Percentiles rank a stretch among this genome's conserved stretches.
phyloP scores from a whole-genome alignment of 345 rosid species.

The Syzygium grande region DNA sequence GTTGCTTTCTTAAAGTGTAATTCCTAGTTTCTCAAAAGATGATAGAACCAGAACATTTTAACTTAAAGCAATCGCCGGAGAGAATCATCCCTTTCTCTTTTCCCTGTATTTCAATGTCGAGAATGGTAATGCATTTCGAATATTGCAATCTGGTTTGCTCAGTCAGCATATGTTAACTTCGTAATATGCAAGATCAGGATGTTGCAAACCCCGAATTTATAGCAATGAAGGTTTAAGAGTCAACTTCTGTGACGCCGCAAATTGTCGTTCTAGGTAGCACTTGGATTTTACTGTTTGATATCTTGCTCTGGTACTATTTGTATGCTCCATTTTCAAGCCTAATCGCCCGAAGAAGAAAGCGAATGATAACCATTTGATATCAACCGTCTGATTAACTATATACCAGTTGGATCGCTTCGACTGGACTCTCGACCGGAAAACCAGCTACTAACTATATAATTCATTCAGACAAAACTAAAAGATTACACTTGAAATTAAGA shows the following conservation, averaged over 20 bases:
- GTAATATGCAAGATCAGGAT: neutral
- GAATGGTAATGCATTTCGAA: neutral
- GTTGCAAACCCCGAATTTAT: neutral
- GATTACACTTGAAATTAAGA: neutral
- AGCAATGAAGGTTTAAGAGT: neutral
- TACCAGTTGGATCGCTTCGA: neutral
- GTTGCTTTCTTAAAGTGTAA: neutral
- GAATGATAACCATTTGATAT: neutral
- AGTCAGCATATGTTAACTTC: neutral
- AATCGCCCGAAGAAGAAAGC: neutral
- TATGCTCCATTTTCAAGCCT: neutral
- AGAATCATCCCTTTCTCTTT: neutral
- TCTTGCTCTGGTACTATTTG: neutral
- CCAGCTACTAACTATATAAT: neutral
- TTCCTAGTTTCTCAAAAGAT: neutral
- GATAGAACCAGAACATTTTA: neutral
- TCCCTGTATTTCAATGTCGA: neutral
- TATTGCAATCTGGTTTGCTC: neutral
- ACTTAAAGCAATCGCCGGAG: neutral
- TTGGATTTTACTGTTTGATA: neutral
- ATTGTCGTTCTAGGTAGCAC: neutral
- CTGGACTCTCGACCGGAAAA: neutral
- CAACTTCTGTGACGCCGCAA: neutral
- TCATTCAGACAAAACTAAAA: neutral
- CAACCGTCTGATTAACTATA: neutral